phyloP scores from a whole-genome alignment of 768 basidiomycete species.

The Collybiopsis confluens region DNA sequence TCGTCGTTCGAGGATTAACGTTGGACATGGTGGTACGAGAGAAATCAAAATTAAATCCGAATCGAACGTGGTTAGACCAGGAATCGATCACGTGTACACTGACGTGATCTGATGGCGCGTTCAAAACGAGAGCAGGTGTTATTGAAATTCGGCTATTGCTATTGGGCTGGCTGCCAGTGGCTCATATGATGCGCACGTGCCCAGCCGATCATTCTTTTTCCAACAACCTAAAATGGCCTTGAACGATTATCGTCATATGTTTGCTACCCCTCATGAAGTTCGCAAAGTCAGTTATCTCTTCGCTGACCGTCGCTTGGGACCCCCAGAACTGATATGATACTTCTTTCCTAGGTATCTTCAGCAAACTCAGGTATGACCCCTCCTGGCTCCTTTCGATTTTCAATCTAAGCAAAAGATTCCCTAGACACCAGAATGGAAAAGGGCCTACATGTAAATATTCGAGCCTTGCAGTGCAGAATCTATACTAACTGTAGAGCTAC shows the following conservation, averaged over 20 bases:
- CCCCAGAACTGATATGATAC: not conserved
- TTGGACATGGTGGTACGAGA: constrained; percentile 6
- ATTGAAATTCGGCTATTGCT: too few relatives aligned
- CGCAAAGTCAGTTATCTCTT: constrained; percentile 44
- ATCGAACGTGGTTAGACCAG: too few relatives aligned
- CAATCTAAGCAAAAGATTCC: not conserved
- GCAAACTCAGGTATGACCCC: constrained; percentile 53
- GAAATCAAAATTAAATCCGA: not conserved
- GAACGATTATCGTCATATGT: too few relatives aligned
- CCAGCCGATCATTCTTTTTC: too few relatives aligned
- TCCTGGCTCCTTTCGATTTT: too few relatives aligned
- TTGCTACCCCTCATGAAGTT: constrained; percentile 57
- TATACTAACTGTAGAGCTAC: not conserved
- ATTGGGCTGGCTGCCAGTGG: too few relatives aligned
- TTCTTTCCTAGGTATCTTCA: constrained; percentile 50
- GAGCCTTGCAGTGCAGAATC: constrained; percentile 1
- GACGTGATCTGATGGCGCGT: too few relatives aligned
- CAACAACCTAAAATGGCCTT: too few relatives aligned
- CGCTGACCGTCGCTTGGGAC: not conserved
- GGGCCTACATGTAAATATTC: constrained; percentile 55
- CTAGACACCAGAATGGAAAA: constrained; percentile 74
- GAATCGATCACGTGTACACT: too few relatives aligned
- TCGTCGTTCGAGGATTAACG: constrained; percentile 66
- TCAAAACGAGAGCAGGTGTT: too few relatives aligned
- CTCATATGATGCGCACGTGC: too few relatives aligned